Evolutionary conservation across 495 filamentous ascomycete species (phyloP).

Genomic region (Aspergillus asperescens): DNA sequence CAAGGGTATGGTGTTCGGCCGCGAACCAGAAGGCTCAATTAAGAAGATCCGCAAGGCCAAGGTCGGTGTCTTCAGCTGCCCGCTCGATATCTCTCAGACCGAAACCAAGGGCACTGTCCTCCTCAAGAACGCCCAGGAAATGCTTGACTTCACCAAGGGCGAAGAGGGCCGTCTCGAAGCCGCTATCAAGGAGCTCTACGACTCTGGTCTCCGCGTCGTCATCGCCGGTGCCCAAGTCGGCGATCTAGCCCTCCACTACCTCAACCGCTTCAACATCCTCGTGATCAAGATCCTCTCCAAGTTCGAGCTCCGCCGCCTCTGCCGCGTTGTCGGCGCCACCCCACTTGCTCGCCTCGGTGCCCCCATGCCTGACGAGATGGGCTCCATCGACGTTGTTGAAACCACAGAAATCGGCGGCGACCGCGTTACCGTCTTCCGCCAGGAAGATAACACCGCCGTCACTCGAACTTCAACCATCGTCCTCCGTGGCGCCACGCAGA

Average conservation of each 20-base stretch:
- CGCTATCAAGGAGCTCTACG: conserved; percentile 89
- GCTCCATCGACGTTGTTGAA: conserved; percentile 88
- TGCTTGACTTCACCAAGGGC: conserved; percentile 96
- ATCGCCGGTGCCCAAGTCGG: conserved; percentile 87
- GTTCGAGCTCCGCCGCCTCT: conserved; percentile 89
- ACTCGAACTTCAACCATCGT: conserved; percentile 94
- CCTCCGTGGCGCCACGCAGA: conserved; percentile 92
- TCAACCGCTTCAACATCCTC: conserved; percentile 93
- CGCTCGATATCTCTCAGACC: conserved; percentile 92
- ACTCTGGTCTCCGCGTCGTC: conserved; percentile 87
- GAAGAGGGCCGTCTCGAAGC: conserved; percentile 89
- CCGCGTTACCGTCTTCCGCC: conserved; percentile 96
- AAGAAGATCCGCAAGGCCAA: conserved; percentile 91
- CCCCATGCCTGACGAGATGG: conserved; percentile 99
- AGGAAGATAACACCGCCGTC: conserved; percentile 84
- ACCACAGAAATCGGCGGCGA: conserved; percentile 98
- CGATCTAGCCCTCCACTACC: conserved; percentile 94
- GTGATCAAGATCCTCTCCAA: conserved; percentile 98
- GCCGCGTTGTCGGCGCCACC: conserved; percentile 93
- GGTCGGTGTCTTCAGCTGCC: conserved; percentile 94
- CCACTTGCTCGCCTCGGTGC: conserved; percentile 92
- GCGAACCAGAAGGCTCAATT: conserved; percentile 82
- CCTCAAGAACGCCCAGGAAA: conserved; percentile 94
- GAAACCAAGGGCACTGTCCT: conserved; percentile 99
- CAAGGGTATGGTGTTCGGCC: conserved; percentile 96